phyloP scores from a whole-genome alignment of 129 eudicot genomes.

The sunflower (Helianthus annuus) region HanXRQr2.0-SUNRISE NC_035446.2:168868671-168869170 shows the following conservation, averaged over 20 bases:
- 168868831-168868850: no score
- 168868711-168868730: no score
- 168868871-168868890: constrained; percentile 18
- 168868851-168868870: no score
- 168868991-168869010: constrained; percentile 75
- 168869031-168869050: neutral
- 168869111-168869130: constrained; percentile 83
- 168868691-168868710: no score
- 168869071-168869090: constrained; percentile 36
- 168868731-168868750: no score
- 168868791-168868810: no score
- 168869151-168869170: constrained; percentile 86
- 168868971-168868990: constrained; percentile 94
- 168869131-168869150: constrained; percentile 89
- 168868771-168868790: no score
- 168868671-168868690: no score
- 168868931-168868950: constrained; percentile 83
- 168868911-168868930: constrained; percentile 31
- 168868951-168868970: constrained; percentile 86
- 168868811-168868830: no score
- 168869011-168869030: neutral
- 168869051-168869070: neutral
- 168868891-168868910: neutral
- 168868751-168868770: no score
- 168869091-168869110: constrained; percentile 98